Evolutionary conservation across 305 asterid genomes (phyloP).

Genomic region (Fraxinus latifolia): DNA sequence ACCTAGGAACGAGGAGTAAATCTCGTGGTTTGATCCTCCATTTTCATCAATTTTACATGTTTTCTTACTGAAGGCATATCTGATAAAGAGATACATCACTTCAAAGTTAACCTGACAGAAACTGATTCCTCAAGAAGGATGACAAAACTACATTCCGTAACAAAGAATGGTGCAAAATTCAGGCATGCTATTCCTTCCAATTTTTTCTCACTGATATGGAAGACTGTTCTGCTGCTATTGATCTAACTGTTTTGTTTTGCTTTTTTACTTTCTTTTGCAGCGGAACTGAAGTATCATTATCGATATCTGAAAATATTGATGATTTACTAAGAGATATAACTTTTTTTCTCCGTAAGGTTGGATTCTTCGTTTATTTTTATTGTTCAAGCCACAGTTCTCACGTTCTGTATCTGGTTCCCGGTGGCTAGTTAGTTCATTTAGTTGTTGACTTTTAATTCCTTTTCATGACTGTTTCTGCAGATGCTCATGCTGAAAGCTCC

Average conservation of each 20-base stretch:
- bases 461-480: conserved; percentile 41
- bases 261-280: conserved; percentile 35
- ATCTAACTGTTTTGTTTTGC: conserved; percentile 13
- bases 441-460: conserved; percentile 20
- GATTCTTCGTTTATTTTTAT: conserved; percentile 18
- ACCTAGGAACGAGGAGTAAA: not conserved
- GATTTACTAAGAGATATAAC: conserved; percentile 42
- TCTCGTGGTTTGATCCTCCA: not conserved
- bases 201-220: conserved; percentile 18
- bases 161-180: conserved; percentile 69
- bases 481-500: conserved; percentile 55
- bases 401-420: not conserved
- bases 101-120: conserved; percentile 51
- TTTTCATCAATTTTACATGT: conserved; percentile 19
- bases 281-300: conserved; percentile 74
- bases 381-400: conserved; percentile 8
- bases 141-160: conserved; percentile 48
- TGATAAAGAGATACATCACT: conserved; percentile 54
- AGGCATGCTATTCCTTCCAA: conserved; percentile 46
- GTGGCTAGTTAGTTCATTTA: conserved; percentile 14
- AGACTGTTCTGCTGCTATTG: conserved; percentile 15
- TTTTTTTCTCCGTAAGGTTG: conserved; percentile 59
- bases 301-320: conserved; percentile 40
- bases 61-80: conserved; percentile 53
- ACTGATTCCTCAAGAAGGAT: conserved; percentile 46